phyloP scores from a whole-genome alignment of 495 filamentous ascomycete genomes.

The Chlorociboria aeruginascens region DNA sequence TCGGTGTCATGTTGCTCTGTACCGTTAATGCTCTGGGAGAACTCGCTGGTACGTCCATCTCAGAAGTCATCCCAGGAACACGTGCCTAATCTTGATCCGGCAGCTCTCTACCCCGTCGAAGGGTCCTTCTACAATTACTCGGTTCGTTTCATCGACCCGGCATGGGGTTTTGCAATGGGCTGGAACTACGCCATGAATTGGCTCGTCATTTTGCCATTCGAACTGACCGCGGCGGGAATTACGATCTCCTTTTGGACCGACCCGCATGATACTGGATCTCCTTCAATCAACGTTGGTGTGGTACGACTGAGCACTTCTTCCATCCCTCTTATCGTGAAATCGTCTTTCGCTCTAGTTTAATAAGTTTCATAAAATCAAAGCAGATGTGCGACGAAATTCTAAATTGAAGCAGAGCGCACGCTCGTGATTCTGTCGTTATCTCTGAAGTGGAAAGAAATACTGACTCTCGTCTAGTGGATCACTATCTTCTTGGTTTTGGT shows the following conservation, averaged over 20 bases:
- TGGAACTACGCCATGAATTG: conserved; percentile 66
- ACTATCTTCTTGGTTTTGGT: conserved; percentile 41
- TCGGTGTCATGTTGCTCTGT: conserved; percentile 83
- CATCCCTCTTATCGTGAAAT: too few species aligned
- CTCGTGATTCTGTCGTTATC: too few species aligned
- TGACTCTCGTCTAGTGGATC: conserved; percentile 35
- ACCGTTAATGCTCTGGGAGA: conserved; percentile 90
- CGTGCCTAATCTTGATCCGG: conserved; percentile 7
- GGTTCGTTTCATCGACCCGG: conserved; percentile 85
- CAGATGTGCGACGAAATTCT: too few species aligned
- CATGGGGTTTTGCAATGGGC: conserved; percentile 97
- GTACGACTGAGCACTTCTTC: too few species aligned
- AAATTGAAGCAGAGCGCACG: too few species aligned
- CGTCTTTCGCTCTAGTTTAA: too few species aligned
- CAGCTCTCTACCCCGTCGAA: conserved; percentile 52
- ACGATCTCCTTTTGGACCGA: conserved; percentile 47
- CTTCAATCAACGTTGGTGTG: conserved; percentile 8
- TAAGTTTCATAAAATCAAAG: too few species aligned
- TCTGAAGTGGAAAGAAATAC: too few species aligned
- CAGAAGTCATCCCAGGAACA: not conserved
- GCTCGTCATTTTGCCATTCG: conserved; percentile 44
- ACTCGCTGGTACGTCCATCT: conserved; percentile 57
- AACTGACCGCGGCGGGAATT: conserved; percentile 40
- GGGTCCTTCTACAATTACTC: conserved; percentile 93
- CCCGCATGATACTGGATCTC: conserved; percentile 30